These are phyloP conservation scores for Apiospora malaysiana DNA, from an alignment of 2,329 filamentous ascomycete species.

Conservation along the genomic window DNA sequence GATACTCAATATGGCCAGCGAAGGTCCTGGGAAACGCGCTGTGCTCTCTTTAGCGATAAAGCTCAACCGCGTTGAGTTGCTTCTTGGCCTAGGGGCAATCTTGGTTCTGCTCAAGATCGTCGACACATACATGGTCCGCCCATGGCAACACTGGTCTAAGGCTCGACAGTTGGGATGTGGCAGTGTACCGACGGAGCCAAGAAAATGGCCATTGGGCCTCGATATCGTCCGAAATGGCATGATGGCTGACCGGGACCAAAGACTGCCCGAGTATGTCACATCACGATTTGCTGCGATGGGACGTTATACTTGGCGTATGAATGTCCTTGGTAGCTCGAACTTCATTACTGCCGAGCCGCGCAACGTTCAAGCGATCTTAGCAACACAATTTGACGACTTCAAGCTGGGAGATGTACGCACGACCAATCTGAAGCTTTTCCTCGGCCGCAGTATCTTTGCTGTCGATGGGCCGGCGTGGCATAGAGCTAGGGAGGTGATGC, in stretches of 20 bases:
- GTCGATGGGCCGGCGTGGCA: conserved; percentile 13
- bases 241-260: conserved; percentile 10
- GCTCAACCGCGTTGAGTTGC: background rate
- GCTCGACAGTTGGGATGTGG: conserved; percentile 9
- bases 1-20: background rate
- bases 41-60: background rate
- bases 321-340: conserved; percentile 5
- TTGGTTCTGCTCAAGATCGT: background rate
- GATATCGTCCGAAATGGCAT: background rate
- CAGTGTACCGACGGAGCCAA: conserved; percentile 4
- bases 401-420: conserved; percentile 31
- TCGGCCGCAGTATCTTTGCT: conserved; percentile 25
- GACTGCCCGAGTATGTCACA: background rate
- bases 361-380: conserved; percentile 49
- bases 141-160: background rate
- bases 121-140: background rate
- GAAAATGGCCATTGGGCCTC: conserved; percentile 8
- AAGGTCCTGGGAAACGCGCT: background rate
- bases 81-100: background rate
- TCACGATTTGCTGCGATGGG: conserved; percentile 8
- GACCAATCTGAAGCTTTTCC: conserved; percentile 24
- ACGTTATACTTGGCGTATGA: conserved; percentile 11
- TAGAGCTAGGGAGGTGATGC: background rate
- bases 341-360: conserved; percentile 42
- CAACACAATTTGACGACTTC: conserved; percentile 49